Percentiles rank a stretch among this genome's conserved stretches.
phyloP scores from a whole-genome alignment of 1,284 basidiomycete species.

The Trichosporon ovoides region DNA sequence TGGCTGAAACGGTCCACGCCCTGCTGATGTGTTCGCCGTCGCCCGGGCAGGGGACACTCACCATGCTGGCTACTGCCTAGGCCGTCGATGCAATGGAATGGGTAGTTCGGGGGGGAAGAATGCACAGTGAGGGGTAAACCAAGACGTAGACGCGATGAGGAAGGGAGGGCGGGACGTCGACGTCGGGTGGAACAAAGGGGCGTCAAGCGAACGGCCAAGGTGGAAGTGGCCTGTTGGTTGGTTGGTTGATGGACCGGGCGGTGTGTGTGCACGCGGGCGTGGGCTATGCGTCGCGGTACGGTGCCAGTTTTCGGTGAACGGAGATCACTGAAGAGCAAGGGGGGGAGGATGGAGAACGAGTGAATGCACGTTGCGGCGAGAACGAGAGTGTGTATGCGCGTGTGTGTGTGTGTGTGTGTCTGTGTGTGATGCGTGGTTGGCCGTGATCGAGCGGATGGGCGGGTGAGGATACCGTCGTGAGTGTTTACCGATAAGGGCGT shows the following conservation, averaged over 20 bases:
- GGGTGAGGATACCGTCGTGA: no score
- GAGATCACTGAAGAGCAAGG: no score
- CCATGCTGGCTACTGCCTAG: conserved; percentile 4
- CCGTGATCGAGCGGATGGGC: no score
- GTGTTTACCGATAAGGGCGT: no score
- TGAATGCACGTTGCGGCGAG: no score
- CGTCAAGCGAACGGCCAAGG: neutral
- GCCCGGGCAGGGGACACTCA: neutral
- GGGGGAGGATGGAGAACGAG: no score
- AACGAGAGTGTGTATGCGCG: no score
- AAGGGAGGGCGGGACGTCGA: neutral
- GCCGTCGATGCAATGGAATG: neutral
- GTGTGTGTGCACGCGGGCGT: neutral
- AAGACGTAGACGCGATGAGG: neutral
- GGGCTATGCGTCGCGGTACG: no score
- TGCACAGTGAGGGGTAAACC: neutral
- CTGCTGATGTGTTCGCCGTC: neutral
- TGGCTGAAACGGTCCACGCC: neutral
- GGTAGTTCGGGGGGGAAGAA: neutral
- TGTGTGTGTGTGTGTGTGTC: no score
- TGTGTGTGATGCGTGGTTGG: no score
- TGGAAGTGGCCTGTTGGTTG: neutral
- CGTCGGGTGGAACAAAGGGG: neutral
- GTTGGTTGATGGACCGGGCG: neutral
- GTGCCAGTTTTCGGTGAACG: no score